A percentile compares a stretch with the other conserved stretches of the same genome.
Evolutionary conservation across 192 early-diverging fungal species (phyloP).

Genomic region (Pilaira anomala): DNA sequence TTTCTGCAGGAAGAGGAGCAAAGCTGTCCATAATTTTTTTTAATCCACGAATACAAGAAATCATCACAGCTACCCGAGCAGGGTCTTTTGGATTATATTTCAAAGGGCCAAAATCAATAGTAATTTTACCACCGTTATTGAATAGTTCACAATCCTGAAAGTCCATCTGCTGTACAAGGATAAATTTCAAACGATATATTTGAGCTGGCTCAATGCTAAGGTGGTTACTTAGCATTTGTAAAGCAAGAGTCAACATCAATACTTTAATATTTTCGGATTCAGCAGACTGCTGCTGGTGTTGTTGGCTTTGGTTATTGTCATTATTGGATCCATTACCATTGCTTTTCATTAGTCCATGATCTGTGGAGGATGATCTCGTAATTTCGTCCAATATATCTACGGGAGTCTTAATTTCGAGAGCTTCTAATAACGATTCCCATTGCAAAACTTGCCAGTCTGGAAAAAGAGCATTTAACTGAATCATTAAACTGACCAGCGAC

Average conservation of each 20-base stretch:
- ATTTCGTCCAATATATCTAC: conserved; percentile 32
- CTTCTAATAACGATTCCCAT: conserved; percentile 37
- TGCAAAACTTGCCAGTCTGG: conserved; percentile 50
- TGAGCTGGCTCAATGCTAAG: conserved; percentile 42
- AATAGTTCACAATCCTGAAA: conserved; percentile 46
- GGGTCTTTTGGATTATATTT: conserved; percentile 35
- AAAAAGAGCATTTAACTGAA: conserved; percentile 50
- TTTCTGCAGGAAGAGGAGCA: conserved; percentile 35
- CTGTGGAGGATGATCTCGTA: conserved; percentile 12
- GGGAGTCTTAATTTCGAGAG: conserved; percentile 19
- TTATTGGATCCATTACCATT: too few relatives aligned
- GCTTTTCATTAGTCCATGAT: background rate
- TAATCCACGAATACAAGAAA: conserved; percentile 34
- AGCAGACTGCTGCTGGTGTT: background rate
- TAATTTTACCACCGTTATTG: conserved; percentile 33
- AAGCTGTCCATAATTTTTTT: conserved; percentile 44
- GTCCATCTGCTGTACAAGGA: conserved; percentile 47
- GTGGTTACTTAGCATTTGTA: conserved; percentile 57
- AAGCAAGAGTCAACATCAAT: conserved; percentile 43
- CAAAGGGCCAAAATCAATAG: conserved; percentile 44
- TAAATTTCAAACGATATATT: conserved; percentile 45
- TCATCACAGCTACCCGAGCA: conserved; percentile 33
- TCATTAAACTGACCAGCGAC: conserved; percentile 47
- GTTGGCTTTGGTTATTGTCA: background rate
- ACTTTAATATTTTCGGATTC: conserved; percentile 42